A percentile compares a stretch with the other conserved stretches of the same genome.
phyloP scores from a whole-genome alignment of 352 stramenopile species.

The Pythium monospermum region DNA sequence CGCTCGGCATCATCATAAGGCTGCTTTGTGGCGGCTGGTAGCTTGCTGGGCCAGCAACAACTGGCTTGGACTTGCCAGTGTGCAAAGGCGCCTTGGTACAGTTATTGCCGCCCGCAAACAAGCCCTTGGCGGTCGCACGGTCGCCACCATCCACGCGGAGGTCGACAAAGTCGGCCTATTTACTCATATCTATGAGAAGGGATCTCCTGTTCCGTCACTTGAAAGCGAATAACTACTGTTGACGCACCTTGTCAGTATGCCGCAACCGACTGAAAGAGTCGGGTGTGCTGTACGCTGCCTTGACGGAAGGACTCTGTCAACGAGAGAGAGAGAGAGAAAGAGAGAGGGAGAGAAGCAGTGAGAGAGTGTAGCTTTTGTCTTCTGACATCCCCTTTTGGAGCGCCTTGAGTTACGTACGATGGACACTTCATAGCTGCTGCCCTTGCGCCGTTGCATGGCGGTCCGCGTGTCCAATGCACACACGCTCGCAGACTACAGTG shows the following conservation, averaged over 20 bases:
- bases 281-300: too few relatives aligned
- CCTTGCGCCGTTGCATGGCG: constrained; percentile 12
- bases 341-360: too few relatives aligned
- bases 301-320: too few relatives aligned
- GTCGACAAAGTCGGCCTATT: constrained; percentile 26
- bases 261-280: too few relatives aligned
- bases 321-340: too few relatives aligned
- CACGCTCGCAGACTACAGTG: too few relatives aligned
- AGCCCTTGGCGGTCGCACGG: constrained; percentile 1
- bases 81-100: constrained; percentile 14
- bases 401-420: constrained; percentile 5
- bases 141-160: constrained; percentile 28
- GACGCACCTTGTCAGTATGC: too few relatives aligned
- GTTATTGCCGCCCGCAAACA: constrained; percentile 2
- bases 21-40: constrained; percentile 13
- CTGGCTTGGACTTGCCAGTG: constrained; percentile 2
- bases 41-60: background rate
- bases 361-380: too few relatives aligned
- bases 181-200: background rate
- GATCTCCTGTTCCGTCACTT: too few relatives aligned
- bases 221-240: too few relatives aligned
- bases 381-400: too few relatives aligned
- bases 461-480: too few relatives aligned
- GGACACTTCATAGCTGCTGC: constrained; percentile 11
- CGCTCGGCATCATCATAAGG: constrained; percentile 17